Percentiles rank a stretch among this genome's conserved stretches.
These are phyloP conservation scores for Ceratobasidium sp. DNA, from an alignment of 1,284 basidiomycete genomes.

Conservation along the genomic window DNA sequence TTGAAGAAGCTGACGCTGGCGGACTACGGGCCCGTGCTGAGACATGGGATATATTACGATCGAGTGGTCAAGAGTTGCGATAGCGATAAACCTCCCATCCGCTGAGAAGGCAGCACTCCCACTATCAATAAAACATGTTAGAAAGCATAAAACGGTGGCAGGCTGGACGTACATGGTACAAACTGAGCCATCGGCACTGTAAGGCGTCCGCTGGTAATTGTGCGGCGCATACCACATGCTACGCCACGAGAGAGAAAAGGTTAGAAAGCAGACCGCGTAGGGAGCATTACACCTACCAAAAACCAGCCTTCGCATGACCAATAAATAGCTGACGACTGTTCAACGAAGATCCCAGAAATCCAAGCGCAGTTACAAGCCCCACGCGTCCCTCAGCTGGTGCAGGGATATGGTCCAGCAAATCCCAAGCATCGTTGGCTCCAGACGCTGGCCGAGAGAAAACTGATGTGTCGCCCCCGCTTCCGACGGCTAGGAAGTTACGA, in stretches of 20 bases:
- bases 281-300: background rate
- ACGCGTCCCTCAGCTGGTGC: background rate
- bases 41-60: background rate
- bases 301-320: slow-evolving; percentile 7
- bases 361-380: background rate
- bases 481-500: slow-evolving; percentile 2
- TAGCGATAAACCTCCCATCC: background rate
- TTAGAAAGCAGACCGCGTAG: background rate
- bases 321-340: background rate
- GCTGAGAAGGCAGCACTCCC: background rate
- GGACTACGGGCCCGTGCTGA: background rate
- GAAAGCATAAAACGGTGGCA: background rate
- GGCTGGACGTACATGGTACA: slow-evolving; percentile 1
- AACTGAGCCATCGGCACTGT: too few relatives aligned
- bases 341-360: background rate
- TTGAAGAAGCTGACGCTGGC: background rate
- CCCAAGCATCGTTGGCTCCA: slow-evolving; percentile 1
- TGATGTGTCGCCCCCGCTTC: background rate
- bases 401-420: background rate
- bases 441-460: background rate
- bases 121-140: too few relatives aligned
- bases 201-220: slow-evolving; percentile 11
- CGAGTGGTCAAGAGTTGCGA: background rate
- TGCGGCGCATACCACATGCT: background rate
- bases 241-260: background rate